Conservation (phyloP, 352 stramenopile species). For the Thalassiosira hispida region DNA sequence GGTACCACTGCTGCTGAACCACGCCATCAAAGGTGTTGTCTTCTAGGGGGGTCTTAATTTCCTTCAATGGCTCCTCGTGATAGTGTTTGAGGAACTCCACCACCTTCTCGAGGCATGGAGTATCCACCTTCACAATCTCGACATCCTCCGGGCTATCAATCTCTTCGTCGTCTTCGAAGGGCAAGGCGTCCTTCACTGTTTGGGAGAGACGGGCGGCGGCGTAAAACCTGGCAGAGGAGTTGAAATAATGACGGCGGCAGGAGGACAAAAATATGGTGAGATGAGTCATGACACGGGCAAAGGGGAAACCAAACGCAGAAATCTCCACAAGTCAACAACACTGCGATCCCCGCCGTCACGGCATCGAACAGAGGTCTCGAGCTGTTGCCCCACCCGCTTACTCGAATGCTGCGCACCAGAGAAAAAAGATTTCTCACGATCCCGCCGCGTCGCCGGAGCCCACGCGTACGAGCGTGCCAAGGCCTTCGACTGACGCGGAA, state of each 20-base stretch:
- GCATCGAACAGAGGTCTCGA: too few species aligned
- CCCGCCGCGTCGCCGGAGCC: too few species aligned
- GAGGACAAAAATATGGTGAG: background rate
- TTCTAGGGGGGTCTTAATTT: conserved; percentile 72
- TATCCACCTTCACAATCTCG: conserved; percentile 57
- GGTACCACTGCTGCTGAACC: conserved; percentile 76
- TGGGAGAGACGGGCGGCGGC: conserved; percentile 40
- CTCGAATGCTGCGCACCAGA: too few species aligned
- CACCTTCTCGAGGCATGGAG: conserved; percentile 59
- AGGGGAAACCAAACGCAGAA: too few species aligned
- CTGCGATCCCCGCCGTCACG: too few species aligned
- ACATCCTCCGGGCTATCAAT: conserved; percentile 45
- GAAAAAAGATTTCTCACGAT: too few species aligned
- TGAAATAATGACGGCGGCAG: background rate
- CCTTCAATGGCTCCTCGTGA: conserved; percentile 62
- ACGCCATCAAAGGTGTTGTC: conserved; percentile 71
- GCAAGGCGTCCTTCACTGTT: conserved; percentile 37
- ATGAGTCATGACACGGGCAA: too few species aligned
- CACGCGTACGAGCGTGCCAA: too few species aligned
- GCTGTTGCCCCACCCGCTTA: too few species aligned
- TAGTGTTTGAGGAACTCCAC: conserved; percentile 82
- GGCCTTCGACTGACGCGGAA: too few species aligned
- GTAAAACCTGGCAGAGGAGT: conserved; percentile 1
- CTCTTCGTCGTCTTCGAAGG: conserved; percentile 28
- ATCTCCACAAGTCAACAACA: too few species aligned